These are phyloP conservation scores for Pleoardoris graminearum DNA, from an alignment of 2,329 filamentous ascomycete genomes.

Conservation along the genomic window DNA sequence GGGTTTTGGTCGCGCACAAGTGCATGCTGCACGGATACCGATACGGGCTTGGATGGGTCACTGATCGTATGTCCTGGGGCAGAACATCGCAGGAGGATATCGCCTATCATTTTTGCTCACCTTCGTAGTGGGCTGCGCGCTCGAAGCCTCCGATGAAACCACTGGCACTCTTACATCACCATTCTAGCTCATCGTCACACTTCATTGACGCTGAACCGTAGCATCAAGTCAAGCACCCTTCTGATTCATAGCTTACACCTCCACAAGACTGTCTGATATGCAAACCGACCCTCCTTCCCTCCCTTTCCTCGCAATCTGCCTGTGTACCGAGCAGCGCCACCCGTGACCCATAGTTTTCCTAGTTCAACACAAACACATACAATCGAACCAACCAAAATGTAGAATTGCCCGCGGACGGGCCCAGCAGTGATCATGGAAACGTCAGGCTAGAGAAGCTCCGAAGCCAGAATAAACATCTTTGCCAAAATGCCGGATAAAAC, in stretches of 20 bases:
- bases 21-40: too few species aligned
- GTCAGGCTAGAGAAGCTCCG: conserved; percentile 19
- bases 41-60: too few species aligned
- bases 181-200: too few species aligned
- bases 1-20: too few species aligned
- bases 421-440: conserved; percentile 2
- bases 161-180: too few species aligned
- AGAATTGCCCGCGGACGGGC: not conserved
- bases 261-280: conserved; percentile 5
- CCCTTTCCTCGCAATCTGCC: not conserved
- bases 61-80: too few species aligned
- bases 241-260: conserved; percentile 14
- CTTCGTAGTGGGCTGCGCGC: too few species aligned
- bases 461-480: conserved; percentile 17
- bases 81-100: too few species aligned
- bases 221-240: not conserved
- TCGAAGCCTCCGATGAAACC: too few species aligned
- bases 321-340: not conserved
- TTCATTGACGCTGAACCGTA: not conserved
- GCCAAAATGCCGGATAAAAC: conserved; percentile 20
- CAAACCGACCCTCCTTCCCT: not conserved
- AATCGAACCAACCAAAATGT: not conserved
- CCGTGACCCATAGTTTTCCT: not conserved
- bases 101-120: too few species aligned
- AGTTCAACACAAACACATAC: not conserved